phyloP scores from a whole-genome alignment of 371 early-diverging fungal genomes.

The Syncephalastrum contaminatum region DNA sequence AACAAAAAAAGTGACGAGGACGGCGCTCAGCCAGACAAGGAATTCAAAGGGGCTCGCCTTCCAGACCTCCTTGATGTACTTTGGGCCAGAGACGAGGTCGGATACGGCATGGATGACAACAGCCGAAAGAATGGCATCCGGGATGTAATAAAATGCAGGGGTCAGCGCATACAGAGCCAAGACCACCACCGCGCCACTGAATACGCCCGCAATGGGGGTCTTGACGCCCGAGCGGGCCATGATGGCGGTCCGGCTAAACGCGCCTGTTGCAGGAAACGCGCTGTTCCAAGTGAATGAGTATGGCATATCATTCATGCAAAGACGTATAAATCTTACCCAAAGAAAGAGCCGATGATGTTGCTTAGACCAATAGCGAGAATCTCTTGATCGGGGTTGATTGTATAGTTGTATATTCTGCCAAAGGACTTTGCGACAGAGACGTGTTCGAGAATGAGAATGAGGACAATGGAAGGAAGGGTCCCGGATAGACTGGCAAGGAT shows the following conservation, averaged over 20 bases:
- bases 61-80: conserved; percentile 29
- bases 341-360: conserved; percentile 78
- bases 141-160: conserved; percentile 84
- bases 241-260: conserved; percentile 87
- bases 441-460: conserved; percentile 76
- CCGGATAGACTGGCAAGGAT: conserved; percentile 40
- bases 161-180: conserved; percentile 80
- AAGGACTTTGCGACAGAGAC: conserved; percentile 78
- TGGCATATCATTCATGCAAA: neutral
- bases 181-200: conserved; percentile 73
- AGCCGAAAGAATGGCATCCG: conserved; percentile 74
- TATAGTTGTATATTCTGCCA: conserved; percentile 60
- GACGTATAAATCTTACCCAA: conserved; percentile 49
- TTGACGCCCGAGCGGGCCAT: conserved; percentile 77
- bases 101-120: conserved; percentile 76
- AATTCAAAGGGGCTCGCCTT: conserved; percentile 49
- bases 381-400: conserved; percentile 74
- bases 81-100: conserved; percentile 47
- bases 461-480: conserved; percentile 55
- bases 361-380: conserved; percentile 80
- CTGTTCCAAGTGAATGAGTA: conserved; percentile 25
- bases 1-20: conserved; percentile 60
- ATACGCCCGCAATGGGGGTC: conserved; percentile 79
- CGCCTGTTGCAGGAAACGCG: conserved; percentile 84
- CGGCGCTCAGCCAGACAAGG: conserved; percentile 44